Base-by-base conservation (phyloP, 805 yeast species). In the Wickerhamiella sergipiensis region DNA sequence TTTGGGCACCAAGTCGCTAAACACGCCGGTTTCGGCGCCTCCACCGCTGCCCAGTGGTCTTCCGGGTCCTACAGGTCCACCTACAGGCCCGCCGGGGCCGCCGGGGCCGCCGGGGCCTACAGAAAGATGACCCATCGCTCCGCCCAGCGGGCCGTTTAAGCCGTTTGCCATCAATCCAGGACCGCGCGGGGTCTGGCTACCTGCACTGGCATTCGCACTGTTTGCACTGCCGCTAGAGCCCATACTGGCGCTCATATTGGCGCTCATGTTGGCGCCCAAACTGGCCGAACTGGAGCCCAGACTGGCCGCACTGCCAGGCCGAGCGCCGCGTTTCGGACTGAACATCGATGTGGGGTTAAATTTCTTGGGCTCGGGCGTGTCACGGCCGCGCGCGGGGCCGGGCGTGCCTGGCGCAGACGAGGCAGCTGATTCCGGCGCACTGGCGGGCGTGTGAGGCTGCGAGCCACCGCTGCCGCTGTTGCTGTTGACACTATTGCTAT, bases 331-430 rank as follows among this genome's bases (percentile, higher is more conserved):
- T 19, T 45, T 45, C 8, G 50, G 50, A 21, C 50, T 47, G 47
- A 48, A 48, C 43, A 31, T 43, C 18, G 50, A 43, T 2, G 18
- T 21, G 10, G 50, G 50, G 23, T 48, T 48, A 38, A 48, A 48
- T 29, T 42, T 47, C 31, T 47, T 47, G 40, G 45, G 36, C 45
- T 47, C 40, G 40, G 40, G 5, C 8, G 26, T 6, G 22, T 24
- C 46, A 33, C 33, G 33, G 12, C 24, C 24, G 24, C 7, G 15
- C 19, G 21, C 19, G 5, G 21, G 33, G 6, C 17, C 46, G 2
- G 33, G 26, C 33, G 19, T 9, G 46, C 19, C 33, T n/a, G 33
- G 31, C 12, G 46, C 46, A 3, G 46, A 40, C 3, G 12, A 7
- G 2, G 24, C 24, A 4, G 43, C 43, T 6, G 24, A 7, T 38